Evolutionary conservation across 192 early-diverging fungal species (phyloP), one percentile per base, ranked within the genome.

Genomic region (Linderina pennispora): DNA sequence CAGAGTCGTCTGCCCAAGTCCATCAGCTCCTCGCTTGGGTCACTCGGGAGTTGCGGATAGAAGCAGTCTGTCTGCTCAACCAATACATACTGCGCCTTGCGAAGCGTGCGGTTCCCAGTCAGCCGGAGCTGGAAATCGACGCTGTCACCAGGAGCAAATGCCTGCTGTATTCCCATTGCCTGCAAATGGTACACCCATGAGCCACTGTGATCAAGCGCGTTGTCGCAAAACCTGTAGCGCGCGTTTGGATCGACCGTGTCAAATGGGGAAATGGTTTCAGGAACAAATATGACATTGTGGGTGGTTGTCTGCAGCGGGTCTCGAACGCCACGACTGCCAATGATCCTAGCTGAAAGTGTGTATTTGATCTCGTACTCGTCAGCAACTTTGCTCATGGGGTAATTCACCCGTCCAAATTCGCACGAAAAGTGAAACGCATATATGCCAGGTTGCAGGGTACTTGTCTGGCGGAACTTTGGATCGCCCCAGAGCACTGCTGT

Each of bases 371-470:
- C 50, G 34, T 65, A 65, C 19, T 72, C 68, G 8, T 39, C 6
- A 1, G 68, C 60, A 0, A 45, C 15, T 20, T 40, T 26, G 56
- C 53, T 72, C 25, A 61, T 53, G 20, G 68, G 68, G 23, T 65
- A 72, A 46, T 72, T 72, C 15, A 61, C 57, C 40, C 61, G 62
- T 14, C 62, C 62, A 28, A 72, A 65, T 40, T 64, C 62, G 62
- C 55, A 65, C 17, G 68, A 65, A 33, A 72, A 72, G 13, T 72
- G 68, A 18, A 72, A 72, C 68, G 62, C 62, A 51, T 70, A 60
- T 17, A 70, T 34, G 20, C 66, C 66, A 1, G 26, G 43, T 0
- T 47, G 17, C 26, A 70, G 55, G 39, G 32, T 24, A 17, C 28
- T 43, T 4, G 8, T 6, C 39, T 26, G 25, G n/a, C 48, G 54